Conservation (phyloP, 345 rosid genomes). For the Eucalyptus camaldulensis region DNA sequence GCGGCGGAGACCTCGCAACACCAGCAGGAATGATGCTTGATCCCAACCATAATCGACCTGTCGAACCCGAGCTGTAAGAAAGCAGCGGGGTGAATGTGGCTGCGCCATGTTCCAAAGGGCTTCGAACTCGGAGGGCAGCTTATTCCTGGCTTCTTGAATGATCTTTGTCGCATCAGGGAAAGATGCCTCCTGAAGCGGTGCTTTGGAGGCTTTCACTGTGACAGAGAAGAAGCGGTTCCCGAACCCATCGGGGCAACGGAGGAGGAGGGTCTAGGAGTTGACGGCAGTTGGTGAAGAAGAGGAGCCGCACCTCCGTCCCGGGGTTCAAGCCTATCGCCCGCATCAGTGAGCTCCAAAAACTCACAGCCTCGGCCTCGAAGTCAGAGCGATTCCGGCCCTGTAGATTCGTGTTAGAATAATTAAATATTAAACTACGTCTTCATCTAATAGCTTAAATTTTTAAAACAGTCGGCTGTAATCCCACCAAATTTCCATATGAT, state of each 20-base stretch:
- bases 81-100: background rate
- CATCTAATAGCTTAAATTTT: too few species aligned
- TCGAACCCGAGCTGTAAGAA: background rate
- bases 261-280: constrained; percentile 39
- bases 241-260: constrained; percentile 41
- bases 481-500: too few species aligned
- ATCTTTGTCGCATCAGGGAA: constrained; percentile 22
- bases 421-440: too few species aligned
- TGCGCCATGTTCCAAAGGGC: background rate
- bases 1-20: background rate
- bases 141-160: constrained; percentile 29
- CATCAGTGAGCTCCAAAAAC: constrained; percentile 31
- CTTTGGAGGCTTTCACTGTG: constrained; percentile 19
- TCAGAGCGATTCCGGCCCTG: constrained; percentile 24
- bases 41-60: background rate
- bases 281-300: constrained; percentile 54
- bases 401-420: background rate
- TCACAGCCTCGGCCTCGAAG: constrained; percentile 40
- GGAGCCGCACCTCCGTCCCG: constrained; percentile 19
- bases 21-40: background rate
- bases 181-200: constrained; percentile 8
- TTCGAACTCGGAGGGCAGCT: constrained; percentile 25
- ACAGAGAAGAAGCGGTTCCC: constrained; percentile 67
- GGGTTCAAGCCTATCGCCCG: constrained; percentile 8
- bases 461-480: fast-evolving